These are phyloP conservation scores for Neohortaea acidophila DNA, from an alignment of 495 filamentous ascomycete genomes.

Conservation along the genomic window DNA sequence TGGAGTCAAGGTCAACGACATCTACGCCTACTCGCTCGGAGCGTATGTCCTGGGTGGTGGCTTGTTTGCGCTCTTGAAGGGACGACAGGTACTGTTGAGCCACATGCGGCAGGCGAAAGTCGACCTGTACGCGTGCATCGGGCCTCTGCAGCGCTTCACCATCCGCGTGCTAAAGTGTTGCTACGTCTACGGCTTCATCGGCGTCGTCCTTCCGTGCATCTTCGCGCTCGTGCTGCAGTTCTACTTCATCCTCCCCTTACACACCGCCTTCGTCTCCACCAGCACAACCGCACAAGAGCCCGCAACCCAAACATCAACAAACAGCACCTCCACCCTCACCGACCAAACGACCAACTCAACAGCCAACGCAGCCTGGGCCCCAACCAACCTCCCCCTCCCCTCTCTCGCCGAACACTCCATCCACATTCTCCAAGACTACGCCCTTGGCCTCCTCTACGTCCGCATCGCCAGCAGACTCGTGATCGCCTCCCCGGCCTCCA, in stretches of 20 bases:
- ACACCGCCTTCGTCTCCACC: conserved; percentile 51
- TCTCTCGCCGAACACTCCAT: conserved; percentile 48
- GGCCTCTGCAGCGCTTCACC: conserved; percentile 6
- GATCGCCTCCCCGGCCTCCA: conserved; percentile 45
- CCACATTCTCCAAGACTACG: conserved; percentile 87
- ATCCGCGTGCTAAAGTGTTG: conserved; percentile 31
- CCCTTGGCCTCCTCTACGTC: conserved; percentile 78
- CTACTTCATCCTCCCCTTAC: conserved; percentile 74
- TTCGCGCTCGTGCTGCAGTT: conserved; percentile 72
- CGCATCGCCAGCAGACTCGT: conserved; percentile 66
- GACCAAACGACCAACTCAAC: background rate
- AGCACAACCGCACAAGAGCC: background rate
- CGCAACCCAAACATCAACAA: background rate
- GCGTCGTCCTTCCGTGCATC: conserved; percentile 65
- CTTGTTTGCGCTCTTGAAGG: conserved; percentile 34
- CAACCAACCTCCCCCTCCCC: background rate
- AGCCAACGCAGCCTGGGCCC: conserved; percentile 3
- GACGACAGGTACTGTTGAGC: background rate
- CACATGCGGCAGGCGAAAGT: conserved; percentile 11
- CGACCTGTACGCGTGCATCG: conserved; percentile 2
- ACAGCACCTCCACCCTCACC: background rate
- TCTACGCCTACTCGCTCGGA: conserved; percentile 88
- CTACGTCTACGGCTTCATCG: conserved; percentile 59
- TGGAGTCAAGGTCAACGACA: conserved; percentile 67
- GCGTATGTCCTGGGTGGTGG: conserved; percentile 58